phyloP scores from a whole-genome alignment of 441 rosid genomes.

The Jatropha podagrica region DNA sequence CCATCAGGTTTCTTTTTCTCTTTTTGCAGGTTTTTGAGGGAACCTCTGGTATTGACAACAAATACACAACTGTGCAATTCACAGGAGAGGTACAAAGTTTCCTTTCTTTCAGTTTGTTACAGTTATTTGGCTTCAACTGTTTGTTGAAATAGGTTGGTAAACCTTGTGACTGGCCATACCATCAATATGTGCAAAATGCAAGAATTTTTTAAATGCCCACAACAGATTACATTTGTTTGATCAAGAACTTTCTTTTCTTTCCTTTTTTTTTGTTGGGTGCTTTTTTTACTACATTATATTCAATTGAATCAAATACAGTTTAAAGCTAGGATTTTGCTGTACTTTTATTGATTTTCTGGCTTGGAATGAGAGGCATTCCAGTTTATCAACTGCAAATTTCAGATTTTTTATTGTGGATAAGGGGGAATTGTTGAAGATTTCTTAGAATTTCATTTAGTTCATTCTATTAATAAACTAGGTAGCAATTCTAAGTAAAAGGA shows the following conservation, averaged over 20 bases:
- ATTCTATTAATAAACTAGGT: not conserved
- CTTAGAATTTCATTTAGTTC: not conserved
- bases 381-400: not conserved
- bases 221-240: not conserved
- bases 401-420: not conserved
- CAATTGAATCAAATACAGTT: not conserved
- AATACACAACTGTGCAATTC: conserved; percentile 90
- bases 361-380: not conserved
- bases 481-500: not conserved
- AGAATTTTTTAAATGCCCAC: not conserved
- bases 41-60: conserved; percentile 96
- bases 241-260: not conserved
- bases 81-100: conserved; percentile 76
- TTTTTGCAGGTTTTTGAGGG: conserved; percentile 85
- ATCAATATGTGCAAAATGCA: not conserved
- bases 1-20: not conserved
- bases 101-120: not conserved
- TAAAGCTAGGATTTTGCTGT: not conserved
- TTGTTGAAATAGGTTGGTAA: not conserved
- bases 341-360: not conserved
- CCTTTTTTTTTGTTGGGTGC: not conserved
- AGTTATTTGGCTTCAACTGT: not conserved
- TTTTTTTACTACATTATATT: not conserved
- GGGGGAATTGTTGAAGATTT: not conserved
- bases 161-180: not conserved